Percentiles rank a stretch among this genome's conserved stretches.
Conservation (phyloP, 352 stramenopile species). For the Phytophthora gonapodyides region DNA sequence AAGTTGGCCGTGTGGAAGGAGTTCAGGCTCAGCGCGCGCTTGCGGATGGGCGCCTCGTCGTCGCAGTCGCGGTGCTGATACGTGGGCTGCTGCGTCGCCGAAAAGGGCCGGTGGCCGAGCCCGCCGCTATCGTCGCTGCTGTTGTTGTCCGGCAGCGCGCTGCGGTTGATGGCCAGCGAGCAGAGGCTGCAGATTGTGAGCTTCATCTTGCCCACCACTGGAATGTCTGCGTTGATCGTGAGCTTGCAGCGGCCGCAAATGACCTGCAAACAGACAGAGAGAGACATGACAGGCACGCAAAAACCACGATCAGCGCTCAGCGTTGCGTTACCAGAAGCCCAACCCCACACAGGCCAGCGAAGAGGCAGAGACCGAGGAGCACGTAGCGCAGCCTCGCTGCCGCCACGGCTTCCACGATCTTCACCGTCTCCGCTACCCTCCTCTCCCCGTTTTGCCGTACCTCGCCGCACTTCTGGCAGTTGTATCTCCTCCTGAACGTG, state of each 20-base stretch:
- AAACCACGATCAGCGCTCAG: conserved; percentile 4
- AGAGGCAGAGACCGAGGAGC: conserved; percentile 14
- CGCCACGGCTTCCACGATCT: background rate
- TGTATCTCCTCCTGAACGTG: conserved; percentile 80
- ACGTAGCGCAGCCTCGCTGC: conserved; percentile 7
- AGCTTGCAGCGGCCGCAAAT: conserved; percentile 77
- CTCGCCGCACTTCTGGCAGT: conserved; percentile 87
- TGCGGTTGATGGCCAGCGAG: conserved; percentile 78
- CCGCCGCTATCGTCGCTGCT: conserved; percentile 42
- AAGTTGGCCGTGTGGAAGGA: conserved; percentile 87
- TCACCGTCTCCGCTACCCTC: background rate
- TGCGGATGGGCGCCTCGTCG: conserved; percentile 38
- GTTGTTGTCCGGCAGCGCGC: conserved; percentile 50
- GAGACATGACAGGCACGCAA: conserved; percentile 16
- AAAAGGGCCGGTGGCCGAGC: conserved; percentile 54
- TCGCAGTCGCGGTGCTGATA: conserved; percentile 39
- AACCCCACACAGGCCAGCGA: conserved; percentile 2
- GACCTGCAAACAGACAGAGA: conserved; percentile 38
- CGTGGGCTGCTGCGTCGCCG: conserved; percentile 36
- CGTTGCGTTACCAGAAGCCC: conserved; percentile 21
- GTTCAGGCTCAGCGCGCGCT: conserved; percentile 65
- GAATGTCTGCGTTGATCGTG: conserved; percentile 79
- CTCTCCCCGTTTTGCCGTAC: conserved; percentile 29
- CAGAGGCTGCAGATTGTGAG: conserved; percentile 85
- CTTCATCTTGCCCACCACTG: conserved; percentile 86